Evolutionary conservation across 2,329 filamentous ascomycete species (phyloP).

Genomic region (Fusarium bulbicola): DNA sequence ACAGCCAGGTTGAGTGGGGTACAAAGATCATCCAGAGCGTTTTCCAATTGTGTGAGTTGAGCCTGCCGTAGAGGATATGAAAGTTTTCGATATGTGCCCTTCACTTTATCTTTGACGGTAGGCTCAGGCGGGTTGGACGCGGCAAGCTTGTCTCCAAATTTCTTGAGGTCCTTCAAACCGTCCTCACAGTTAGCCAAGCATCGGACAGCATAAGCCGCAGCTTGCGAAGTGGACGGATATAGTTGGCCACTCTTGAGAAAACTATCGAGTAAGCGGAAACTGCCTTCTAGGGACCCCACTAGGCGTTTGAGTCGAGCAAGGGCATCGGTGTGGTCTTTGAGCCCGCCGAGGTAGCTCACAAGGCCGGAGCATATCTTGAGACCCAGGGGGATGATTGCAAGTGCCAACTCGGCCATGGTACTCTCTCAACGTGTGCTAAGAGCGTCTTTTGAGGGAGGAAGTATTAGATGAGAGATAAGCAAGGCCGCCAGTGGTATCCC

Average conservation of each 20-base stretch:
- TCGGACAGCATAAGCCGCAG: rapidly evolving
- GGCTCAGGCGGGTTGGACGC: not conserved
- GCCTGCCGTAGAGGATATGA: not conserved
- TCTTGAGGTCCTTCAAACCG: not conserved
- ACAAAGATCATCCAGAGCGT: not conserved
- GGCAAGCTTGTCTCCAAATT: not conserved
- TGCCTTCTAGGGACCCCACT: rapidly evolving
- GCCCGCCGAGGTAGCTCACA: not conserved
- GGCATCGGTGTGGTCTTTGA: not conserved
- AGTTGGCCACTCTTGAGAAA: not conserved
- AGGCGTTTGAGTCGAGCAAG: not conserved
- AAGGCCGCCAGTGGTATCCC: too few relatives aligned
- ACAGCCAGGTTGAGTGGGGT: not conserved
- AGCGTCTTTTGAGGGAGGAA: too few relatives aligned
- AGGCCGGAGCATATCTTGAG: not conserved
- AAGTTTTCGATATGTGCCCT: not conserved
- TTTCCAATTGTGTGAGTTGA: not conserved
- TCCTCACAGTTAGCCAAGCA: not conserved
- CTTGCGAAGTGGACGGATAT: rapidly evolving
- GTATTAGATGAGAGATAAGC: too few relatives aligned
- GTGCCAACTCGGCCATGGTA: not conserved
- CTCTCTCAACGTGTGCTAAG: too few relatives aligned
- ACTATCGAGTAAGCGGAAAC: rapidly evolving
- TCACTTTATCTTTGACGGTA: not conserved
- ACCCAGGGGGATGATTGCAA: rapidly evolving